phyloP scores from a whole-genome alignment of 2,329 filamentous ascomycete genomes.

The Hortaea sp. region DNA sequence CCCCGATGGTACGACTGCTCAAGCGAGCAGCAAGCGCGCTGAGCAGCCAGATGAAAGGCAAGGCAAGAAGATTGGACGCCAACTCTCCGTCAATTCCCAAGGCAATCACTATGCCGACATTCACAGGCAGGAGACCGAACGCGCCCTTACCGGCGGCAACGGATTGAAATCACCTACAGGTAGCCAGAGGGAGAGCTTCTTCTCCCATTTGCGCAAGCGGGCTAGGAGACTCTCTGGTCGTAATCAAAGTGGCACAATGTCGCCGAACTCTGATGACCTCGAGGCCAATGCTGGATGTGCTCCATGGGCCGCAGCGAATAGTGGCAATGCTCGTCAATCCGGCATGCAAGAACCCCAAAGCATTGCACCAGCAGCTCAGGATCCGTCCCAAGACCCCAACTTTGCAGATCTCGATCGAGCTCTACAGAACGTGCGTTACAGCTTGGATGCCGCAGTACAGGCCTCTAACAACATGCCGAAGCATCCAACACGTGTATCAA shows the following conservation, averaged over 20 bases:
- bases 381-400: slow-evolving; percentile 39
- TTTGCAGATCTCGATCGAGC: slow-evolving; percentile 52
- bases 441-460: slow-evolving; percentile 36
- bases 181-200: slow-evolving; percentile 90
- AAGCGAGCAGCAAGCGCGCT: slow-evolving; percentile 58
- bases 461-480: slow-evolving; percentile 26
- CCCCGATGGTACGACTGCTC: slow-evolving; percentile 85
- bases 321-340: slow-evolving; percentile 67
- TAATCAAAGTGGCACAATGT: slow-evolving; percentile 66
- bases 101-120: slow-evolving; percentile 87
- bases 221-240: slow-evolving; percentile 86
- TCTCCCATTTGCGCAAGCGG: slow-evolving; percentile 90
- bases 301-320: slow-evolving; percentile 63
- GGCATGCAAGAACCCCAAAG: slow-evolving; percentile 46
- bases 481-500: slow-evolving; percentile 27
- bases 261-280: slow-evolving; percentile 72
- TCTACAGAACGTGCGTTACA: slow-evolving; percentile 50
- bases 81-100: slow-evolving; percentile 83
- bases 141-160: slow-evolving; percentile 72
- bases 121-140: slow-evolving; percentile 83
- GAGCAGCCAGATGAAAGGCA: slow-evolving; percentile 50
- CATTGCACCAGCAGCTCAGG: slow-evolving; percentile 40
- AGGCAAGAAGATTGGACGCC: slow-evolving; percentile 85
- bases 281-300: slow-evolving; percentile 89
- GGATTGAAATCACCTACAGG: slow-evolving; percentile 66